Evolutionary conservation across 164 flowering plant genomes (phyloP), one percentile per base, ranked within the genome.

Genomic region (Magnolia changhungtana): DNA sequence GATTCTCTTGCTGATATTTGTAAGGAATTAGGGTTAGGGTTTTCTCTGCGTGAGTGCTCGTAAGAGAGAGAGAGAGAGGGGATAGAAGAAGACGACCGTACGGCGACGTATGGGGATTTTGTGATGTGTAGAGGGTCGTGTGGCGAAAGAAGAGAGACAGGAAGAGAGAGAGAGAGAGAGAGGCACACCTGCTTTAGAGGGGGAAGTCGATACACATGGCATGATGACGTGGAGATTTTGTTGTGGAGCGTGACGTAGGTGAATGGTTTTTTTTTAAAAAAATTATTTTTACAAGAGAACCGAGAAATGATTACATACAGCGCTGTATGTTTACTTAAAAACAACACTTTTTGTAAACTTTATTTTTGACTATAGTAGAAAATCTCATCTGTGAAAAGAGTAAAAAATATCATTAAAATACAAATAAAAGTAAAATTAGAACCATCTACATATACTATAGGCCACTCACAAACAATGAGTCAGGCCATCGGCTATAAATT

Each of bases 1-100:
- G 50, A 49, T 78, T 67, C 63, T 75, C 75, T 49, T 72, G 75
- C 73, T 21, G 65, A n/a, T 1, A 21, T 21, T 8, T 18, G 19
- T 8, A n/a, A 19, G 23, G 50, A 61, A 18, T n/a, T 20, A 24
- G 55, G 50, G 72, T 4, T 52, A 9, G 24, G 20, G 9, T 37
- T 31, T 31, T 11, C 16, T 19, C 10, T 8, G 23, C 2, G 14
- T 20, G 31, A 13, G 45, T 20, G 72, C 8, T 7, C 23, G 23
- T 20, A 7, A 49, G 19, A 50, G 49, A 20, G 11, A 50, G 49
- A 20, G 11, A 50, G 1, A 11, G 24, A 70, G 23, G 20, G 18
- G 51, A 29, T 4, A 23, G 63, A 13, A 13, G 63, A 59, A 59
- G 63, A 59, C 16, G 68, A 10, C 68, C 37, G 68, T 65, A 23